Percentiles rank a stretch among this genome's conserved stretches.
phyloP scores from a whole-genome alignment of 345 rosid species.

The Conringia planisiliqua region DNA sequence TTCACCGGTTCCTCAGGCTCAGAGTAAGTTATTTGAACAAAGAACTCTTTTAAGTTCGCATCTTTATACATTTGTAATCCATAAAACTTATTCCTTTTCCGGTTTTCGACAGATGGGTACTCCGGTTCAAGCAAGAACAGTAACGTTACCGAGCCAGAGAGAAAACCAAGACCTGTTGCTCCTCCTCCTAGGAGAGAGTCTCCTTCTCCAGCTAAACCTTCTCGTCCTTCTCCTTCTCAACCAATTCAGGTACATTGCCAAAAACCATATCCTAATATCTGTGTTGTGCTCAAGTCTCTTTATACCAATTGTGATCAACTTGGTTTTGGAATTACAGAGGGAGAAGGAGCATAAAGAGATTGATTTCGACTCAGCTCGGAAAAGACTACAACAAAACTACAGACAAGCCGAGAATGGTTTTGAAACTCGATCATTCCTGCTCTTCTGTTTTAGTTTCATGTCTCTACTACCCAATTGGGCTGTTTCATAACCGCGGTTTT shows the following conservation, averaged over 20 bases:
- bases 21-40: slow-evolving; percentile 24
- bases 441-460: not conserved
- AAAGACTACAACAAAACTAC: slow-evolving; percentile 85
- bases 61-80: not conserved
- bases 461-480: not conserved
- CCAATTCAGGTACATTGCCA: slow-evolving; percentile 48
- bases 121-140: slow-evolving; percentile 67
- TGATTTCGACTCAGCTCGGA: slow-evolving; percentile 64
- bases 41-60: not conserved
- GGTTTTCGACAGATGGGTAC: slow-evolving; percentile 54
- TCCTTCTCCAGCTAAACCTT: slow-evolving; percentile 45
- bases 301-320: not conserved
- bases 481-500: not conserved
- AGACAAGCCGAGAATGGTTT: slow-evolving; percentile 91
- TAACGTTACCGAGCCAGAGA: slow-evolving; percentile 64
- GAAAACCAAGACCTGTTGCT: slow-evolving; percentile 48
- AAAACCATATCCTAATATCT: not conserved
- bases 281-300: not conserved
- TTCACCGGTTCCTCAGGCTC: slow-evolving; percentile 34
- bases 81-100: slow-evolving; percentile 13
- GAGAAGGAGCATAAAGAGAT: slow-evolving; percentile 58
- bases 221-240: slow-evolving; percentile 51
- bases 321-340: slow-evolving; percentile 47
- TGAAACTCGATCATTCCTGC: not conserved
- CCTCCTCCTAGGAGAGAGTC: slow-evolving; percentile 49